Conservation (phyloP, 768 basidiomycete species). For the Boletus coccyginus region DNA sequence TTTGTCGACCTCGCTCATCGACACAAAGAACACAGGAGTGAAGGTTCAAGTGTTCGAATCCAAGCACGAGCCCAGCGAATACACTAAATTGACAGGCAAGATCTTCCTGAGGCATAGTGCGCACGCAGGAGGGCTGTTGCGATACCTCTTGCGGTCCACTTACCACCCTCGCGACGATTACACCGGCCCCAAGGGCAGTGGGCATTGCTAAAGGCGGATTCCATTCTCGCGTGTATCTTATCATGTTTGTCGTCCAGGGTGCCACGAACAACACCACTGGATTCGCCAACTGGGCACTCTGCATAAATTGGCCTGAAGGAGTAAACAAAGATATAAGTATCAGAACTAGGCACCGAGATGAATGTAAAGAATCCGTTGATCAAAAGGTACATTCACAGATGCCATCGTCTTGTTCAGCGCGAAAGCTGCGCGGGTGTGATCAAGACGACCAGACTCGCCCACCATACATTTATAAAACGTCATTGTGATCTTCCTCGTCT, state of each 20-base stretch:
- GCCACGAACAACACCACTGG: too few species aligned
- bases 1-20: conserved; percentile 2
- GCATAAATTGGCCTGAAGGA: too few species aligned
- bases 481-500: too few species aligned
- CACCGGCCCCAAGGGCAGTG: background rate
- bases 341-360: too few species aligned
- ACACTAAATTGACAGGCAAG: conserved; percentile 3
- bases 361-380: too few species aligned
- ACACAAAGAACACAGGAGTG: background rate
- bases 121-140: conserved; percentile 5
- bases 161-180: background rate
- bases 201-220: conserved; percentile 9
- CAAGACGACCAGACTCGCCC: too few species aligned
- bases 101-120: conserved; percentile 4
- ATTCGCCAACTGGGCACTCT: too few species aligned
- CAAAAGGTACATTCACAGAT: too few species aligned
- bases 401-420: too few species aligned
- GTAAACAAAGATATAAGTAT: too few species aligned
- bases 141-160: conserved; percentile 9
- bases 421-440: too few species aligned
- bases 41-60: background rate
- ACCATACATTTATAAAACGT: too few species aligned
- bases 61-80: background rate
- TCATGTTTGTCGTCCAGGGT: background rate
- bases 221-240: background rate